A percentile compares a stretch with the other conserved stretches of the same genome.
phyloP scores from a whole-genome alignment of 192 early-diverging fungal genomes.

The Phlyctochytrium arcticum region DNA sequence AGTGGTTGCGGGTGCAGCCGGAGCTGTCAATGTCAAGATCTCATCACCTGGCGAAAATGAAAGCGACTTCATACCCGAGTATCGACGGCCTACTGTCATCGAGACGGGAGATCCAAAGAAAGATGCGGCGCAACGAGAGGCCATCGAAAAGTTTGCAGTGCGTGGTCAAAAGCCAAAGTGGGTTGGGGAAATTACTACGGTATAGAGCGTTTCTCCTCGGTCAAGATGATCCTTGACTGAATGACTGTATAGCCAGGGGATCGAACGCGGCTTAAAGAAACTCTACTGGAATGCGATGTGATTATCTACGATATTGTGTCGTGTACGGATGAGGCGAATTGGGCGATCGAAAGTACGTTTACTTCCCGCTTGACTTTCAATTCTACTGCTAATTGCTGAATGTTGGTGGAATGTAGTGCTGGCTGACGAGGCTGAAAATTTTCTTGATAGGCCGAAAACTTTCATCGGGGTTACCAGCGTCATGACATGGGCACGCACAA shows the following conservation, averaged over 20 bases:
- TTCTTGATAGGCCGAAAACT: conserved; percentile 48
- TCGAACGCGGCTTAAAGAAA: conserved; percentile 31
- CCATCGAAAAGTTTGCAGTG: conserved; percentile 54
- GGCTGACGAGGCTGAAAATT: conserved; percentile 43
- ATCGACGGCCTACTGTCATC: conserved; percentile 40
- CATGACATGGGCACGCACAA: conserved; percentile 61
- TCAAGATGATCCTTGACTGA: conserved; percentile 7
- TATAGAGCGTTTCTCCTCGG: neutral
- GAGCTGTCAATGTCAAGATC: no score
- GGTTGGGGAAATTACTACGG: conserved; percentile 41
- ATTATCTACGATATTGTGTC: conserved; percentile 55
- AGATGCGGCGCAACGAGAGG: conserved; percentile 44
- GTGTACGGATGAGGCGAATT: conserved; percentile 52
- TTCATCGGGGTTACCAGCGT: conserved; percentile 57
- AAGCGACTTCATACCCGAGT: conserved; percentile 4
- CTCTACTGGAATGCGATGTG: conserved; percentile 43
- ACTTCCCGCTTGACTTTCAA: neutral
- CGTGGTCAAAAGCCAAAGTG: conserved; percentile 37
- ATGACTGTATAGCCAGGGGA: conserved; percentile 29
- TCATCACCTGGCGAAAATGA: neutral
- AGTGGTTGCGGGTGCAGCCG: neutral
- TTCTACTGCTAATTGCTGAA: neutral
- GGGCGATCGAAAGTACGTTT: conserved; percentile 48
- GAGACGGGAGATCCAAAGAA: conserved; percentile 56
- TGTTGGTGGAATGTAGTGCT: conserved; percentile 32